A percentile compares a stretch with the other conserved stretches of the same genome.
These are phyloP conservation scores for Phytopythium sindhum DNA, from an alignment of 352 stramenopile species.

Conservation along the genomic window DNA sequence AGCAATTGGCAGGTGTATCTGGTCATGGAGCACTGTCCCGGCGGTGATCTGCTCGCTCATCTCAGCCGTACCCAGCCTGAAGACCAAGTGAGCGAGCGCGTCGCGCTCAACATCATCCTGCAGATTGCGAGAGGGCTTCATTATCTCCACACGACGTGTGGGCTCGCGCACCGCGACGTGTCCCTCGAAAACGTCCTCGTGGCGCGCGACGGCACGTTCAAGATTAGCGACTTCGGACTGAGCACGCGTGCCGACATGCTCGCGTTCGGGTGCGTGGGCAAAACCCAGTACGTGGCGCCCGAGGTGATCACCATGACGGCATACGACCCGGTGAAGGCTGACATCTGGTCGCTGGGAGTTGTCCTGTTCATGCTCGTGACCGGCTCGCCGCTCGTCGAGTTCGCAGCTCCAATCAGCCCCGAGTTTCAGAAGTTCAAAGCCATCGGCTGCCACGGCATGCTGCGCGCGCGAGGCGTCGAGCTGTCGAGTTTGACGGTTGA, in stretches of 20 bases:
- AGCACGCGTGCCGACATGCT: constrained; percentile 21
- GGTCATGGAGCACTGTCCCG: constrained; percentile 55
- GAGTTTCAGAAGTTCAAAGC: constrained; percentile 26
- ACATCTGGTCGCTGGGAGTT: constrained; percentile 59
- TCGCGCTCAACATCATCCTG: constrained; percentile 25
- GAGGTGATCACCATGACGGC: constrained; percentile 24
- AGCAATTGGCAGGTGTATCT: constrained; percentile 27
- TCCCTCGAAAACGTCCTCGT: constrained; percentile 69
- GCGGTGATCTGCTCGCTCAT: constrained; percentile 41
- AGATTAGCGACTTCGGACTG: constrained; percentile 57
- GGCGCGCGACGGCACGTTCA: constrained; percentile 29
- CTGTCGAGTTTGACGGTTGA: constrained; percentile 19
- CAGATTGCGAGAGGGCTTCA: constrained; percentile 29
- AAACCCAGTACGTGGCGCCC: constrained; percentile 31
- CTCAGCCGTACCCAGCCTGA: constrained; percentile 23
- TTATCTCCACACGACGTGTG: constrained; percentile 21
- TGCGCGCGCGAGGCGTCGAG: constrained; percentile 32
- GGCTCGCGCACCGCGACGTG: constrained; percentile 46
- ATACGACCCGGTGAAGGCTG: constrained; percentile 31
- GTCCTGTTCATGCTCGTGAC: constrained; percentile 63
- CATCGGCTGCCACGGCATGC: constrained; percentile 26
- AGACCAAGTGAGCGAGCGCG: constrained; percentile 14
- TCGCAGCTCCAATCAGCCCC: constrained; percentile 21
- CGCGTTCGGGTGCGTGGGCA: constrained; percentile 22
- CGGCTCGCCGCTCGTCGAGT: constrained; percentile 34